These are phyloP conservation scores for Venturia oleaginea DNA, from an alignment of 2,329 filamentous ascomycete species.

Conservation along the genomic window DNA sequence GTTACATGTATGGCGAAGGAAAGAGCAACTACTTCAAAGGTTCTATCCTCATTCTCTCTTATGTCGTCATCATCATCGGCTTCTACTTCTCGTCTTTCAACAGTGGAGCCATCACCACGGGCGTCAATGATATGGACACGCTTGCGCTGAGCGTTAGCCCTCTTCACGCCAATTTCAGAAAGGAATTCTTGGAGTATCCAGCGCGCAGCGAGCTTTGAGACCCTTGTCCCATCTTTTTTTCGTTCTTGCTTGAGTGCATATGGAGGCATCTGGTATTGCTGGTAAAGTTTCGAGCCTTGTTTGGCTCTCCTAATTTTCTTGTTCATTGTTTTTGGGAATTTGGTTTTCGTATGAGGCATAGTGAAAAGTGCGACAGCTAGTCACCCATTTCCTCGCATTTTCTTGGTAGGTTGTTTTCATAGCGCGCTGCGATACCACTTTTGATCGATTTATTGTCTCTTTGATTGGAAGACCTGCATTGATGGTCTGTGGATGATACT, in stretches of 20 bases:
- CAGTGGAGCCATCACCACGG: constrained; percentile 6
- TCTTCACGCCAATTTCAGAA: constrained; percentile 1
- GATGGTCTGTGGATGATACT: not conserved
- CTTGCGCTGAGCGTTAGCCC: constrained; percentile 11
- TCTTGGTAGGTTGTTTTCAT: not conserved
- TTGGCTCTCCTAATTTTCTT: not conserved
- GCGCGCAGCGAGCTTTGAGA: not conserved
- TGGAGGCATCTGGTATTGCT: not conserved
- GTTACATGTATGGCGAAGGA: constrained; percentile 95
- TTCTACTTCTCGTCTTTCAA: constrained; percentile 73
- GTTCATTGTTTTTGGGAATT: not conserved
- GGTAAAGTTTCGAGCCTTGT: not conserved
- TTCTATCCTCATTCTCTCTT: constrained; percentile 85
- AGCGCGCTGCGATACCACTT: not conserved
- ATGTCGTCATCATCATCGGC: constrained; percentile 82
- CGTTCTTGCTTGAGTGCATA: not conserved
- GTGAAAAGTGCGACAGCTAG: not conserved
- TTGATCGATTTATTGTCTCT: not conserved
- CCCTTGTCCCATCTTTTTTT: not conserved
- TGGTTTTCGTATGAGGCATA: not conserved
- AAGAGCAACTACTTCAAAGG: constrained; percentile 99
- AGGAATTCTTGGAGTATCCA: not conserved
- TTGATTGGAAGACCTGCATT: not conserved
- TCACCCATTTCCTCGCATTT: not conserved
- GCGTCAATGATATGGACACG: constrained; percentile 38